phyloP scores from a whole-genome alignment of 179 eudicot species.

The Sideroxylon spinosum region DNA sequence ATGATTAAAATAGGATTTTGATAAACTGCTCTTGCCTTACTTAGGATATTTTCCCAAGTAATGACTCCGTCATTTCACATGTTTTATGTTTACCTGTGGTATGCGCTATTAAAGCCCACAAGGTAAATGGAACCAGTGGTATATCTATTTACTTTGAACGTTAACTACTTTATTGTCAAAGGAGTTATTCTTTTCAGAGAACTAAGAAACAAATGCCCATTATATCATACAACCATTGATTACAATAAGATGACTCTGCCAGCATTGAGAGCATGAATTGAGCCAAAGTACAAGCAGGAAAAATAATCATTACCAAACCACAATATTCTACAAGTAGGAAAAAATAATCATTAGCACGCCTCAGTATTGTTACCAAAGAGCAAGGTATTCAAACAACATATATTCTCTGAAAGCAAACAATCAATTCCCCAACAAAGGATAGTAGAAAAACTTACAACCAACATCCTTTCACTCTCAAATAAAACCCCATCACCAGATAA shows the following conservation, averaged over 20 bases:
- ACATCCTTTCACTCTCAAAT: neutral
- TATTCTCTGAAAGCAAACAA: neutral
- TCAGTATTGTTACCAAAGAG: neutral
- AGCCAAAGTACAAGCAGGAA: neutral
- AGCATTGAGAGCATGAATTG: neutral
- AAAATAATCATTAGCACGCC: neutral
- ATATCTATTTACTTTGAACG: neutral
- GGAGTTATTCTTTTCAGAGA: neutral
- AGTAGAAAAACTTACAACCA: neutral
- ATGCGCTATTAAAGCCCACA: no score
- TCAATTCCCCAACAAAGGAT: conserved; percentile 5
- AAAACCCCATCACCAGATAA: neutral
- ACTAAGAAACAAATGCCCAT: neutral
- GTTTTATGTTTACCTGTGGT: no score
- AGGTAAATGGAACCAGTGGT: no score
- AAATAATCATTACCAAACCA: neutral
- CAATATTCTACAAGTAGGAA: no score
- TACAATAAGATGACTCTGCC: neutral
- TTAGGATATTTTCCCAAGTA: neutral
- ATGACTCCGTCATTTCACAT: neutral
- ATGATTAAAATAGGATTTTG: neutral
- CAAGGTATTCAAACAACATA: neutral
- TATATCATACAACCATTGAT: neutral
- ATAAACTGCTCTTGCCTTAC: neutral
- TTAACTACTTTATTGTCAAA: neutral